Evolutionary conservation across 441 rosid genomes (phyloP), one percentile per base, ranked within the genome.

Genomic region (Monsonia emarginata): DNA sequence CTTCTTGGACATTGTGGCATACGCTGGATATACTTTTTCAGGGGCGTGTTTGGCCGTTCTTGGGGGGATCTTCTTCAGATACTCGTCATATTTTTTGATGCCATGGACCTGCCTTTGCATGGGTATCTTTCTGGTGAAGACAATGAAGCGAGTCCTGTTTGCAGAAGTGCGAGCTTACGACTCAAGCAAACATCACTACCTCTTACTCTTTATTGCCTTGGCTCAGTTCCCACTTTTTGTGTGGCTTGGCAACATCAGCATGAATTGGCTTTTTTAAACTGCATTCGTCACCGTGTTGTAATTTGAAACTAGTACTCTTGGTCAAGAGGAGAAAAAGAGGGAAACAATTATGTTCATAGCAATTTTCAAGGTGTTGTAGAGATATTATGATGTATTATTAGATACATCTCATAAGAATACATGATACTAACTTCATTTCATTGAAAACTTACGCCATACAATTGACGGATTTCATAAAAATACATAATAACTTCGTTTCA

Each of bases 161-260:
- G 86, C 89, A 0, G 98, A 85, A 78, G 86, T 83, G 76, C 82
- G 98, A 78, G 86, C 80, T 70, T 82, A 81, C 6, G 96, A 85
- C 75, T 80, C 96, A 0, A 90, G 92, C 89, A 83, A 77, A 79
- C 90, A 87, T 70, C 94, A 90, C 74, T 90, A 87, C 70, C 80
- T 88, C 76, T 79, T 90, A 82, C 83, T 92, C 68, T 83, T 88
- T 79, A 86, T 90, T 26, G 97, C 92, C 59, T 72, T 92, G 63
- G 92, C 90, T 7, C 97, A 92, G 76, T 79, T 90, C 76, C 98
- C 95, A 7, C 85, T 84, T 56, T 84, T 84, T 79, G 70, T 69
- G 38, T 88, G 98, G 97, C 91, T 93, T 59, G 96, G 97, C 69
- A 90, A 90, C 79, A 81, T 90, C 69, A 88, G 84, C 71, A 81